Evolutionary conservation across 768 basidiomycete species (phyloP).

Genomic region (Russula compacta): DNA sequence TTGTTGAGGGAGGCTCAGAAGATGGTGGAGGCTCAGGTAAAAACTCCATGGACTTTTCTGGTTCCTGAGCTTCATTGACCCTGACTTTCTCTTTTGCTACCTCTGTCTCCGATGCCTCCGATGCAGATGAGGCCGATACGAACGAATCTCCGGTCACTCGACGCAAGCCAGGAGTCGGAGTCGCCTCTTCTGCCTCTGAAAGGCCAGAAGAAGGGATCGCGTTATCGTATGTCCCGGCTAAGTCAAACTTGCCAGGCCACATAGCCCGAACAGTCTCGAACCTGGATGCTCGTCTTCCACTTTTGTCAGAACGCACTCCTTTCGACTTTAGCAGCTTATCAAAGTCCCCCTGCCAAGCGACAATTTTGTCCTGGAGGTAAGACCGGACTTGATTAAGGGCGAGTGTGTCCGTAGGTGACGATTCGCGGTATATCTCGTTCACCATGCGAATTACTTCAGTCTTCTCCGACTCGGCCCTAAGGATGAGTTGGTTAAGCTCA

Average conservation of each 20-base stretch:
- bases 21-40: neutral
- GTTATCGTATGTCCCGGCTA: conserved; percentile 44
- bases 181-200: conserved; percentile 66
- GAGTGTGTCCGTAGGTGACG: conserved; percentile 74
- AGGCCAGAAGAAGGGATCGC: conserved; percentile 52
- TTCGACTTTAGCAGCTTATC: conserved; percentile 73
- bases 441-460: conserved; percentile 65
- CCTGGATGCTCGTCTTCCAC: conserved; percentile 43
- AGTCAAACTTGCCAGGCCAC: conserved; percentile 56
- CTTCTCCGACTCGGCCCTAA: conserved; percentile 64
- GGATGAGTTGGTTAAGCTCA: conserved; percentile 58
- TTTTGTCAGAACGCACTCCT: conserved; percentile 39
- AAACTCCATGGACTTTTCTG: neutral
- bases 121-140: conserved; percentile 50
- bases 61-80: conserved; percentile 15
- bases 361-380: conserved; percentile 84
- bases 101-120: conserved; percentile 63
- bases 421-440: conserved; percentile 72
- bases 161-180: conserved; percentile 32
- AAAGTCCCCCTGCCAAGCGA: conserved; percentile 95
- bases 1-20: conserved; percentile 22
- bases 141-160: conserved; percentile 48
- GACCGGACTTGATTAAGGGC: conserved; percentile 81
- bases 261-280: conserved; percentile 65
- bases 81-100: conserved; percentile 24